Conservation (phyloP, 2,329 filamentous ascomycete genomes). For the Domatiomyces globalis region DNA sequence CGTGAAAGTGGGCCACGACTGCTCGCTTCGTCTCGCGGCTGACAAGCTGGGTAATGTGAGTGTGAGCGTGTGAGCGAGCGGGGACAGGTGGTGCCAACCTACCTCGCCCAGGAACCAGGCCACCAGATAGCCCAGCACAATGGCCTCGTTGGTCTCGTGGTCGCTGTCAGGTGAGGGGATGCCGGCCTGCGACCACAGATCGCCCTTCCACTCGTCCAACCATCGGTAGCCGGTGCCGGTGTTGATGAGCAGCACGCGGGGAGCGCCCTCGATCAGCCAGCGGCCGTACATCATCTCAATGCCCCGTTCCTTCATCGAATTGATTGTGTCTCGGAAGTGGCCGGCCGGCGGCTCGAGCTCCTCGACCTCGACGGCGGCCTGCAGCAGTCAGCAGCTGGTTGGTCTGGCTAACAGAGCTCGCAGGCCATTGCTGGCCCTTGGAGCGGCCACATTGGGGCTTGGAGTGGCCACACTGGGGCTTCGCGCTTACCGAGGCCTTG, state of each 20-base stretch:
- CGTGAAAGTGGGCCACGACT: slow-evolving; percentile 96
- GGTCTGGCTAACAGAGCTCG: slow-evolving; percentile 1
- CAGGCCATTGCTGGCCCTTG: too few species aligned
- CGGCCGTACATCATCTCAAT: slow-evolving; percentile 83
- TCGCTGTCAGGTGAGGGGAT: slow-evolving; percentile 89
- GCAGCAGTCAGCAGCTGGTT: slow-evolving; percentile 11
- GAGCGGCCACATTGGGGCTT: background rate
- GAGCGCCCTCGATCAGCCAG: slow-evolving; percentile 95
- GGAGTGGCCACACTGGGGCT: slow-evolving; percentile 5
- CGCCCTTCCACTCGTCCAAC: slow-evolving; percentile 91
- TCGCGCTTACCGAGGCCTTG: slow-evolving; percentile 58
- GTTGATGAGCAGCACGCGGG: slow-evolving; percentile 84
- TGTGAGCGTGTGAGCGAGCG: too few species aligned
- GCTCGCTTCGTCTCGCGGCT: slow-evolving; percentile 82
- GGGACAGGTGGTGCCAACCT: too few species aligned
- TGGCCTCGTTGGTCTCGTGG: slow-evolving; percentile 91
- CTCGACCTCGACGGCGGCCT: slow-evolving; percentile 97
- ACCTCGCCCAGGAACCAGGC: slow-evolving; percentile 98
- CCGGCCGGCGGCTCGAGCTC: slow-evolving; percentile 72
- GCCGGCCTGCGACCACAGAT: slow-evolving; percentile 81
- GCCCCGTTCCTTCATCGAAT: slow-evolving; percentile 83
- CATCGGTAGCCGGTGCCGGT: slow-evolving; percentile 85
- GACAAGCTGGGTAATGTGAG: slow-evolving; percentile 52
- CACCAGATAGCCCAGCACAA: slow-evolving; percentile 93
- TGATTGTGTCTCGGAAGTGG: slow-evolving; percentile 66